These are phyloP conservation scores for Inosperma sp. DNA, from an alignment of 768 basidiomycete species.

Conservation along the genomic window DNA sequence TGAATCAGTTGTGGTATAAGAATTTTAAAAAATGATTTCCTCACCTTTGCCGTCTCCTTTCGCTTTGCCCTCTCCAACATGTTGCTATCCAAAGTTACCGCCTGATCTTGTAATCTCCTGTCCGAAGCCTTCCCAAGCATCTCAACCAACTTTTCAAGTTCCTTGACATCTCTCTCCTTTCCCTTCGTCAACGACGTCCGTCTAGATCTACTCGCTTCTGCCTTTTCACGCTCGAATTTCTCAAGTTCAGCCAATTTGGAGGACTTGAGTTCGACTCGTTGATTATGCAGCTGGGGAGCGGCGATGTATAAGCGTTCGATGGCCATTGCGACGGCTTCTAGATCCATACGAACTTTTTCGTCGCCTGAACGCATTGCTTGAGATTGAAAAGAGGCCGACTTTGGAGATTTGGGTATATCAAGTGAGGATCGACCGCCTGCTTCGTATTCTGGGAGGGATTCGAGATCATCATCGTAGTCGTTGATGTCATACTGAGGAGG, in stretches of 20 bases:
- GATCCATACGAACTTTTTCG: constrained; percentile 83
- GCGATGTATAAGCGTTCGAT: constrained; percentile 86
- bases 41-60: constrained; percentile 62
- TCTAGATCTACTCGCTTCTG: constrained; percentile 29
- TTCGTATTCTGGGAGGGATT: constrained; percentile 57
- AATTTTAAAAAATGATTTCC: constrained; percentile 7
- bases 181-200: constrained; percentile 30
- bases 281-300: constrained; percentile 85
- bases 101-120: constrained; percentile 63
- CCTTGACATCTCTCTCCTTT: constrained; percentile 47
- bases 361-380: constrained; percentile 32
- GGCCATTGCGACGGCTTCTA: constrained; percentile 80
- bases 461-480: constrained; percentile 49
- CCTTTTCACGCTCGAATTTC: constrained; percentile 70
- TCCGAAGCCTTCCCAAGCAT: constrained; percentile 67
- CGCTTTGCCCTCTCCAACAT: constrained; percentile 51
- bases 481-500: constrained; percentile 51
- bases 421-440: constrained; percentile 32
- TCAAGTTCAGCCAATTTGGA: constrained; percentile 64
- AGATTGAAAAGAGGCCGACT: constrained; percentile 21
- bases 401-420: constrained; percentile 31
- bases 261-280: constrained; percentile 84
- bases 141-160: constrained; percentile 69
- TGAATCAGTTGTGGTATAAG: background rate
- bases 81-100: constrained; percentile 55